A percentile compares a stretch with the other conserved stretches of the same genome.
phyloP scores from a whole-genome alignment of 805 yeast species.

The Saitoella complicata region DNA sequence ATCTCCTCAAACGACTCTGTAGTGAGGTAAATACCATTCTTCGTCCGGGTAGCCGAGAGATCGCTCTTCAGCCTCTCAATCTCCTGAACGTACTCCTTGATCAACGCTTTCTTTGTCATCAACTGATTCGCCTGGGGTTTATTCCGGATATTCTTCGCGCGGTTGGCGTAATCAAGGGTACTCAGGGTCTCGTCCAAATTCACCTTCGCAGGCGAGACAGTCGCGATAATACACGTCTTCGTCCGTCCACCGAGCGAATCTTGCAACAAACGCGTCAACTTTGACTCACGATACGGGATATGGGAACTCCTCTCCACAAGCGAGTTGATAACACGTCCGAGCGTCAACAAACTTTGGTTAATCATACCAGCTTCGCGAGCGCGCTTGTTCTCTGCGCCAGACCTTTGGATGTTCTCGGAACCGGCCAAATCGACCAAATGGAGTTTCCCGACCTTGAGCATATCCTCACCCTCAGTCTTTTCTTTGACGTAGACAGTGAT shows the following conservation, averaged over 20 bases:
- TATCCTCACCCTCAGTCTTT: slow-evolving; percentile 34
- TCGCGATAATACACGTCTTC: slow-evolving; percentile 73
- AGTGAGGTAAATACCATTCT: slow-evolving; percentile 52
- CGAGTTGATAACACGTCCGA: slow-evolving; percentile 77
- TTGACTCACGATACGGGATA: slow-evolving; percentile 76
- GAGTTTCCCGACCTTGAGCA: slow-evolving; percentile 45
- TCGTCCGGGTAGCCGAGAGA: slow-evolving; percentile 43
- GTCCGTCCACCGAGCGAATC: slow-evolving; percentile 82
- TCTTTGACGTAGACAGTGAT: slow-evolving; percentile 42
- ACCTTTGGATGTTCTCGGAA: slow-evolving; percentile 70
- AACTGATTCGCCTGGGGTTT: slow-evolving; percentile 51
- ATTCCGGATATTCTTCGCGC: slow-evolving; percentile 67
- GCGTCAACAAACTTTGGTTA: slow-evolving; percentile 69
- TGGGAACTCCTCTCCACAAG: slow-evolving; percentile 48
- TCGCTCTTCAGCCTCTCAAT: slow-evolving; percentile 43
- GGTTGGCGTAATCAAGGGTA: slow-evolving; percentile 73
- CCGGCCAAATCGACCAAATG: slow-evolving; percentile 91
- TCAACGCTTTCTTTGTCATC: slow-evolving; percentile 40
- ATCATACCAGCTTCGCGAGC: slow-evolving; percentile 91
- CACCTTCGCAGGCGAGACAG: slow-evolving; percentile 65
- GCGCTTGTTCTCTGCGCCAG: slow-evolving; percentile 74
- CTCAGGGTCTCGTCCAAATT: slow-evolving; percentile 72
- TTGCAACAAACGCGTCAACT: slow-evolving; percentile 59
- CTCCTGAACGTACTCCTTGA: slow-evolving; percentile 39
- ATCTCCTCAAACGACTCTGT: slow-evolving; percentile 30